Conservation (phyloP, 768 basidiomycete genomes). For the Strobilomyces dryophilus region DNA sequence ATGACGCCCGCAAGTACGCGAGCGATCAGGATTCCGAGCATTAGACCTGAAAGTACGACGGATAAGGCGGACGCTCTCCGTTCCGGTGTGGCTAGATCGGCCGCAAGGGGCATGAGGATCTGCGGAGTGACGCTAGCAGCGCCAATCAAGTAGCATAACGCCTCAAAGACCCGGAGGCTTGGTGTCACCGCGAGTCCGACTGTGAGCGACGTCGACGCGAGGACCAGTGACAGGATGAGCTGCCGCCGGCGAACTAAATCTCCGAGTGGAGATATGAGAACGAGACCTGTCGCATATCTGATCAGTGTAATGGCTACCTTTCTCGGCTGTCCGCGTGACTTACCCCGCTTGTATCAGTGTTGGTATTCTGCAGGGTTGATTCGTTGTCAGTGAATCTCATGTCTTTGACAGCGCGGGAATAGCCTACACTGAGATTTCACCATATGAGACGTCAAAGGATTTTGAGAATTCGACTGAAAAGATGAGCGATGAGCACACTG, state of each 20-base stretch:
- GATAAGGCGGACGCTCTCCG: slow-evolving; percentile 72
- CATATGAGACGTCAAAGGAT: slow-evolving; percentile 37
- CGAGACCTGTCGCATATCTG: slow-evolving; percentile 68
- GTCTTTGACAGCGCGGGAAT: background rate
- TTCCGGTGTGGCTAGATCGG: slow-evolving; percentile 74
- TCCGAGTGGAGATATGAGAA: slow-evolving; percentile 77
- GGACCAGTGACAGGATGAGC: slow-evolving; percentile 56
- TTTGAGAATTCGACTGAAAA: slow-evolving; percentile 32
- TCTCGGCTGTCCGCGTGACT: slow-evolving; percentile 1
- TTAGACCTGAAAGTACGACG: slow-evolving; percentile 63
- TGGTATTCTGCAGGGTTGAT: slow-evolving; percentile 44
- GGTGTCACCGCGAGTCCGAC: slow-evolving; percentile 68
- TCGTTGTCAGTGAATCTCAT: background rate
- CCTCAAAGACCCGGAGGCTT: slow-evolving; percentile 57
- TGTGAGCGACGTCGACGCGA: slow-evolving; percentile 52
- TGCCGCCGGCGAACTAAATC: slow-evolving; percentile 77
- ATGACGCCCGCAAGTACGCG: slow-evolving; percentile 75
- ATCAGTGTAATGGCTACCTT: background rate
- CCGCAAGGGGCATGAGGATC: slow-evolving; percentile 71
- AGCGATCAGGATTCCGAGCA: slow-evolving; percentile 71
- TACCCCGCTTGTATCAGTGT: slow-evolving; percentile 69
- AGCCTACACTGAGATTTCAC: slow-evolving; percentile 32
- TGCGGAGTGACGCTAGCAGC: slow-evolving; percentile 69
- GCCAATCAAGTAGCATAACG: slow-evolving; percentile 68
- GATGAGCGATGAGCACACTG: background rate